Evolutionary conservation across 305 asterid genomes (phyloP).

Genomic region (Solanum hybrid): DNA sequence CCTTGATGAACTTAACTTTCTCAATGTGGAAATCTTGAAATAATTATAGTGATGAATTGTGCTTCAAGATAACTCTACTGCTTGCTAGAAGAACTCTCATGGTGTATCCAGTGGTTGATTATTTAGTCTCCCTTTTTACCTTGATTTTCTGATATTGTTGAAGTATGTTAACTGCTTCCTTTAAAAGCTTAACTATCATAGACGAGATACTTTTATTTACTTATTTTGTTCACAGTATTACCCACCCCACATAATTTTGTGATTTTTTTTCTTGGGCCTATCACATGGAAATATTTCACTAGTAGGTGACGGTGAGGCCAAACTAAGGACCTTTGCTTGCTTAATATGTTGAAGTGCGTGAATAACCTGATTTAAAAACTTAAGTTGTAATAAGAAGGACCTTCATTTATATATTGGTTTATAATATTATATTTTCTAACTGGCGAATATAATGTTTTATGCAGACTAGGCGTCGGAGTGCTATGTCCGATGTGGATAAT

Average conservation of each 20-base stretch:
- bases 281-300: not conserved
- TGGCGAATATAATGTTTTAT: constrained; percentile 15
- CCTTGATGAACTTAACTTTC: not conserved
- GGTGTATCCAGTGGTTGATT: not conserved
- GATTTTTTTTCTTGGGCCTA: not conserved
- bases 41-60: not conserved
- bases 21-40: not conserved
- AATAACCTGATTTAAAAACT: not conserved
- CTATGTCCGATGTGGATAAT: constrained; percentile 59
- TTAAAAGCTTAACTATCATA: not conserved
- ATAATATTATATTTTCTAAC: not conserved
- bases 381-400: not conserved
- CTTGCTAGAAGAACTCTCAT: not conserved
- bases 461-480: constrained; percentile 53
- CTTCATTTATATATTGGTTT: not conserved
- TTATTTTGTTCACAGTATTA: not conserved
- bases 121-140: not conserved
- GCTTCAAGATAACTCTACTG: not conserved
- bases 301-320: not conserved
- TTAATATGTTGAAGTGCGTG: not conserved
- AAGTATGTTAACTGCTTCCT: not conserved
- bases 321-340: not conserved
- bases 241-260: not conserved
- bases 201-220: not conserved
- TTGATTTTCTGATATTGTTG: not conserved